These are phyloP conservation scores for Trichoderma sp. DNA, from an alignment of 2,329 filamentous ascomycete genomes.

Conservation along the genomic window DNA sequence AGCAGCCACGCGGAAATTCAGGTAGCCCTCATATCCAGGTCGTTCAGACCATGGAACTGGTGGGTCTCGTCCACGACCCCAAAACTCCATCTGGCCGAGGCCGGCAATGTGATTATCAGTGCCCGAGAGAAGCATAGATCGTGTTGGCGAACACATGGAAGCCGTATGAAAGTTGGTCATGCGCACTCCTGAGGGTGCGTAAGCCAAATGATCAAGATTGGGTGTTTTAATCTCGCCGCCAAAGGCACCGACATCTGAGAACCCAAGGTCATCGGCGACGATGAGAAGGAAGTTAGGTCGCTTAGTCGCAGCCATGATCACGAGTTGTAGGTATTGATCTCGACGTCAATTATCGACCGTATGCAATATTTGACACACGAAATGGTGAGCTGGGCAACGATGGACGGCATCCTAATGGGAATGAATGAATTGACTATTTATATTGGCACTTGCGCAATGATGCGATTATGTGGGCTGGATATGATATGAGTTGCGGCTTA, in stretches of 20 bases:
- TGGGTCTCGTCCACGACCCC: slow-evolving; percentile 10
- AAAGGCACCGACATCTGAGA: slow-evolving; percentile 31
- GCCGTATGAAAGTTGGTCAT: slow-evolving; percentile 53
- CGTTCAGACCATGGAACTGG: slow-evolving; percentile 10
- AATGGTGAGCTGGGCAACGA: background rate
- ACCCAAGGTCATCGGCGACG: slow-evolving; percentile 35
- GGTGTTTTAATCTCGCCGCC: slow-evolving; percentile 35
- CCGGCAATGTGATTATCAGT: slow-evolving; percentile 57
- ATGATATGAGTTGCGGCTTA: background rate
- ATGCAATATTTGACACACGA: background rate
- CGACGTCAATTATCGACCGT: background rate
- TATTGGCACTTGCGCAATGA: background rate
- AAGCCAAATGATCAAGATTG: slow-evolving; percentile 35
- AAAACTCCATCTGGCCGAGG: slow-evolving; percentile 30
- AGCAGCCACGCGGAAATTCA: slow-evolving; percentile 55
- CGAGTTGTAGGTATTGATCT: background rate
- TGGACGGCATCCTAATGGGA: background rate
- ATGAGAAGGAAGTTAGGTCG: slow-evolving; percentile 37
- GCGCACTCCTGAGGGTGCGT: slow-evolving; percentile 40
- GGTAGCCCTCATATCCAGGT: slow-evolving; percentile 61
- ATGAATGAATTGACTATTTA: background rate
- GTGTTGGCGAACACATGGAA: slow-evolving; percentile 61
- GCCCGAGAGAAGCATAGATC: slow-evolving; percentile 62
- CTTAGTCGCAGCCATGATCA: background rate
- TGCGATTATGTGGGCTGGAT: slow-evolving; percentile 2